phyloP scores from a whole-genome alignment of 768 basidiomycete species.

The Mycena latifolia region DNA sequence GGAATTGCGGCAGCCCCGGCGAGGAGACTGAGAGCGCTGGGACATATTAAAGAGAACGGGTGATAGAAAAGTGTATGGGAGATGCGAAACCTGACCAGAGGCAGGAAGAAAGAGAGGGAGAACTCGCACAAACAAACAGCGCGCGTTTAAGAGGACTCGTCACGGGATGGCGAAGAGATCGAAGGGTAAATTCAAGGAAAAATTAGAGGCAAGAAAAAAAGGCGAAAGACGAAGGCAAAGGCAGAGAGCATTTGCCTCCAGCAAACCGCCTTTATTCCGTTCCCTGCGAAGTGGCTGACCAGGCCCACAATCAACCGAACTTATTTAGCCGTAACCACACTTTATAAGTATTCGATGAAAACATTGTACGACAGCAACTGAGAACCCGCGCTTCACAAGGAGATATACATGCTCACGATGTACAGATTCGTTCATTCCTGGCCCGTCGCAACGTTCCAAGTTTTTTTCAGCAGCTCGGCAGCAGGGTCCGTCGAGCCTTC shows the following conservation, averaged over 20 bases:
- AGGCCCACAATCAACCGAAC: neutral
- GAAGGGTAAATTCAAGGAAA: neutral
- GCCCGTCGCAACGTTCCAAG: constrained; percentile 79
- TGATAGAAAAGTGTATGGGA: constrained; percentile 39
- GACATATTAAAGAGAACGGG: constrained; percentile 39
- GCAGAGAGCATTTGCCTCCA: neutral
- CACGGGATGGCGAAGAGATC: constrained; percentile 31
- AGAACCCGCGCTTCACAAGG: neutral
- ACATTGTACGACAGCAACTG: constrained; percentile 12
- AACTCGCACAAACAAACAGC: constrained; percentile 30
- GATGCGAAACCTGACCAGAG: constrained; percentile 36
- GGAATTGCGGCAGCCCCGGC: constrained; percentile 66
- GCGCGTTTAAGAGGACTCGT: neutral
- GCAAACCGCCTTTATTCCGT: neutral
- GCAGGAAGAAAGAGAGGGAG: constrained; percentile 26
- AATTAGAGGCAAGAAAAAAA: constrained; percentile 8
- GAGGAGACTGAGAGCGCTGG: constrained; percentile 31
- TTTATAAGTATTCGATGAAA: neutral
- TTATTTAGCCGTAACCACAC: neutral
- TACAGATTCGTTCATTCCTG: constrained; percentile 51
- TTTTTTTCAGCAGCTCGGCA: constrained; percentile 69
- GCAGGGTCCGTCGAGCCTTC: constrained; percentile 69
- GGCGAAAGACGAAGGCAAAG: neutral
- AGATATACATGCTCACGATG: constrained; percentile 4
- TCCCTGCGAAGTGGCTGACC: too few relatives aligned